Conservation (phyloP, 2,329 filamentous ascomycete species). For the Neoscytalidium dimidiatum region DNA sequence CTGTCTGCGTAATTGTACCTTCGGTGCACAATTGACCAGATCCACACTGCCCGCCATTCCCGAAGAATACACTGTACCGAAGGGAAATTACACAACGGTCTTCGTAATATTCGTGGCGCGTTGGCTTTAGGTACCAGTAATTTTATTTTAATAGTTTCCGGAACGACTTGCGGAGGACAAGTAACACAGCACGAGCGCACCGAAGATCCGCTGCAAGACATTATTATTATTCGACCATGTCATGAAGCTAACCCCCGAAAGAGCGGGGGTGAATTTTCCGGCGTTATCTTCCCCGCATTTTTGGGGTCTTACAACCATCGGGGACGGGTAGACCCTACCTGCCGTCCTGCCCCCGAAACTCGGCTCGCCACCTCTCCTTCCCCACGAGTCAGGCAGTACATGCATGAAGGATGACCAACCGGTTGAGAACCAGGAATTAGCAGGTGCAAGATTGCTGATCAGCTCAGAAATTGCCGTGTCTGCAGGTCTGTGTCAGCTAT, state of each 20-base stretch:
- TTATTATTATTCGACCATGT: background rate
- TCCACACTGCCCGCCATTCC: background rate
- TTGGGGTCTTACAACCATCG: background rate
- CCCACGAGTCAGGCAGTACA: background rate
- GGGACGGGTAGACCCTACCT: background rate
- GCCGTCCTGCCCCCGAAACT: background rate
- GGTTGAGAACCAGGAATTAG: too few relatives aligned
- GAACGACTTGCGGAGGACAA: too few relatives aligned
- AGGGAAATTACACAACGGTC: too few relatives aligned
- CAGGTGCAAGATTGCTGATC: background rate
- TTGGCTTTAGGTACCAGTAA: too few relatives aligned
- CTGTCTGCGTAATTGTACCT: background rate
- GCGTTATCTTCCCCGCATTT: constrained; percentile 10
- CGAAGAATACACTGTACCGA: too few relatives aligned
- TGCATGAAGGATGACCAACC: background rate
- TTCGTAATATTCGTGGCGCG: too few relatives aligned
- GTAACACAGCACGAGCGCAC: too few relatives aligned
- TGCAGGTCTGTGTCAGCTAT: background rate
- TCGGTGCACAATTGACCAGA: background rate
- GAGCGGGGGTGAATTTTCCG: background rate
- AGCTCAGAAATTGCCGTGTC: background rate
- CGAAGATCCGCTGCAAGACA: too few relatives aligned
- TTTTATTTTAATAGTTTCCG: too few relatives aligned
- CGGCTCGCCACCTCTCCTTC: background rate
- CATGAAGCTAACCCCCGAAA: background rate